Percentiles rank a stretch among this genome's conserved stretches.
Evolutionary conservation across 768 basidiomycete genomes (phyloP).

Genomic region (Amanita fuliginea): DNA sequence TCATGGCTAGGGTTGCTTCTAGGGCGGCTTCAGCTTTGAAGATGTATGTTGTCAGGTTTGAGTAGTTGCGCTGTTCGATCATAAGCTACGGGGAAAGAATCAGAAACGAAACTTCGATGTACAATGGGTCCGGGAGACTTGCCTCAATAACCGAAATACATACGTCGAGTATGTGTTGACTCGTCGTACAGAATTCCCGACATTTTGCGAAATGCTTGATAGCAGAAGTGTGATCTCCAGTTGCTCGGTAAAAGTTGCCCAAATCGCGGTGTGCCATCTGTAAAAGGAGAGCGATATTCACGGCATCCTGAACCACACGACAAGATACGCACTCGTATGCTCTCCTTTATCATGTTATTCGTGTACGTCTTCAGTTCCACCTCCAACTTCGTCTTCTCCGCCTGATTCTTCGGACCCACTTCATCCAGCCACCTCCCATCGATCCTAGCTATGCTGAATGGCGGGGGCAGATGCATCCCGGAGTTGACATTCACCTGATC

Average conservation of each 20-base stretch:
- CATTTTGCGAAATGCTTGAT: conserved; percentile 84
- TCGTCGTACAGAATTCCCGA: conserved; percentile 86
- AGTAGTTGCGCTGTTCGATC: conserved; percentile 78
- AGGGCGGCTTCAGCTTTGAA: conserved; percentile 93
- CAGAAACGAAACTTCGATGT: neutral
- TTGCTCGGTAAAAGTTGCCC: conserved; percentile 63
- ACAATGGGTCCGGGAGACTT: conserved; percentile 7
- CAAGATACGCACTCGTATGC: conserved; percentile 62
- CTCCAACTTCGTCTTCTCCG: conserved; percentile 78
- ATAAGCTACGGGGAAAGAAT: conserved; percentile 44
- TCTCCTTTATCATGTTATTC: conserved; percentile 98
- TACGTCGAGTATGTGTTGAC: conserved; percentile 90
- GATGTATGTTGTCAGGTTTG: conserved; percentile 84
- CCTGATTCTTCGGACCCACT: conserved; percentile 47
- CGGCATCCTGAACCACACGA: neutral
- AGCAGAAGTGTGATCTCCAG: conserved; percentile 61
- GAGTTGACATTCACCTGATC: conserved; percentile 26
- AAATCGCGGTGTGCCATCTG: conserved; percentile 91
- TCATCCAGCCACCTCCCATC: conserved; percentile 72
- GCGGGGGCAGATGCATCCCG: conserved; percentile 12
- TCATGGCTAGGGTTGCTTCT: conserved; percentile 39
- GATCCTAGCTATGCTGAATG: conserved; percentile 27
- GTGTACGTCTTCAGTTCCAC: conserved; percentile 91
- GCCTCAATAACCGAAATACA: conserved; percentile 78
- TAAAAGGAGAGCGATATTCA: neutral